These are phyloP conservation scores for Daucus carota DNA, from an alignment of 129 eudicot genomes.

Conservation along the genomic window DNA sequence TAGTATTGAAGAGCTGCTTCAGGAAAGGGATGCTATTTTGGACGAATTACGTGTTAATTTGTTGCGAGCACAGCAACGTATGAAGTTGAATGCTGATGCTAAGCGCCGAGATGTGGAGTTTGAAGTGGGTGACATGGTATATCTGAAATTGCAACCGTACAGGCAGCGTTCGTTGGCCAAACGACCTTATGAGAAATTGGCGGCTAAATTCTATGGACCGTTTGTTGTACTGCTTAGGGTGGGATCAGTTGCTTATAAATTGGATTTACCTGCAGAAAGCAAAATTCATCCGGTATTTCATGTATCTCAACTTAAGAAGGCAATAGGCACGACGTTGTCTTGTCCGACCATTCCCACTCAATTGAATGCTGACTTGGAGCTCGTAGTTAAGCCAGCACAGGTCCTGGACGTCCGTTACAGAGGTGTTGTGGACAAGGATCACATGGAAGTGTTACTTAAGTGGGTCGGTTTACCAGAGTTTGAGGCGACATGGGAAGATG, in stretches of 20 bases:
- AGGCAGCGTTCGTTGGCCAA: background rate
- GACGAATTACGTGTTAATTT: background rate
- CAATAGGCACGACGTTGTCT: too few relatives aligned
- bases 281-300: too few relatives aligned
- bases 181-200: background rate
- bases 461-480: too few relatives aligned
- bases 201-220: constrained; percentile 14
- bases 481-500: too few relatives aligned
- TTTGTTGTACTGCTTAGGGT: background rate
- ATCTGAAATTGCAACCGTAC: background rate
- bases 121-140: constrained; percentile 21
- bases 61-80: background rate
- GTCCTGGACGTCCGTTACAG: too few relatives aligned
- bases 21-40: accelerated
- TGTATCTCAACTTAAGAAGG: too few relatives aligned
- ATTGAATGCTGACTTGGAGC: too few relatives aligned
- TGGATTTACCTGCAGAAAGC: too few relatives aligned
- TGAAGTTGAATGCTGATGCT: constrained; percentile 14
- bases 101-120: background rate
- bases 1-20: background rate
- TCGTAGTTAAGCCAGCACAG: too few relatives aligned
- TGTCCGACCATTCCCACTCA: too few relatives aligned
- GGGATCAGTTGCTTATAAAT: constrained; percentile 7
- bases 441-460: too few relatives aligned
- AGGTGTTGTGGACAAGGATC: too few relatives aligned